Conservation (phyloP, 2,329 filamentous ascomycete genomes). For the Magnaporthiopsis incrustans region DNA sequence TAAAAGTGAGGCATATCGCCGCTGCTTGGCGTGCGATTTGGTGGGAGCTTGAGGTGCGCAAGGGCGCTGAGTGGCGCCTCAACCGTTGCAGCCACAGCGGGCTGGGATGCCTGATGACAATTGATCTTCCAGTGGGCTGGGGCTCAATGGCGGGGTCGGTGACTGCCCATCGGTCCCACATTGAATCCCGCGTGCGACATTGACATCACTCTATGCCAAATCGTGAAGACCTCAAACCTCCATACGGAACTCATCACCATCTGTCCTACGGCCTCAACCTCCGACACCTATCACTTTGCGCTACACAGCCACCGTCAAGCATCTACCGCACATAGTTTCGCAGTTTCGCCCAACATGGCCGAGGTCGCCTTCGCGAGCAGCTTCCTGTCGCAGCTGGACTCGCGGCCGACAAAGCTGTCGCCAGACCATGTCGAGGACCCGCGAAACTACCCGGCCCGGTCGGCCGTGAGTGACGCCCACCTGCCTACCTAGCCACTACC, state of each 20-base stretch:
- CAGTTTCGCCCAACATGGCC: constrained; percentile 45
- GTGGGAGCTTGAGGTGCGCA: too few relatives aligned
- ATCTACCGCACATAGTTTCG: background rate
- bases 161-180: background rate
- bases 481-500: too few relatives aligned
- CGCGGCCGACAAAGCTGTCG: constrained; percentile 71
- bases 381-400: constrained; percentile 74
- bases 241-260: background rate
- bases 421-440: constrained; percentile 86
- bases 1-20: background rate
- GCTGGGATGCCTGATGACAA: background rate
- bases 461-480: constrained; percentile 54
- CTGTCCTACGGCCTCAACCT: background rate
- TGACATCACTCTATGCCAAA: too few relatives aligned
- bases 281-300: background rate
- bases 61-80: background rate
- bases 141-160: background rate
- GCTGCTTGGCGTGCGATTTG: background rate
- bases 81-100: background rate
- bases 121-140: background rate
- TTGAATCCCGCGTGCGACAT: too few relatives aligned
- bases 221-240: too few relatives aligned
- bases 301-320: background rate
- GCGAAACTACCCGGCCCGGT: constrained; percentile 64
- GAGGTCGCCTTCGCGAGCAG: constrained; percentile 78